A percentile compares a stretch with the other conserved stretches of the same genome.
Evolutionary conservation across 176 grass and related monocot genomes (phyloP).

Genomic region (Hordeum vulgare): DNA sequence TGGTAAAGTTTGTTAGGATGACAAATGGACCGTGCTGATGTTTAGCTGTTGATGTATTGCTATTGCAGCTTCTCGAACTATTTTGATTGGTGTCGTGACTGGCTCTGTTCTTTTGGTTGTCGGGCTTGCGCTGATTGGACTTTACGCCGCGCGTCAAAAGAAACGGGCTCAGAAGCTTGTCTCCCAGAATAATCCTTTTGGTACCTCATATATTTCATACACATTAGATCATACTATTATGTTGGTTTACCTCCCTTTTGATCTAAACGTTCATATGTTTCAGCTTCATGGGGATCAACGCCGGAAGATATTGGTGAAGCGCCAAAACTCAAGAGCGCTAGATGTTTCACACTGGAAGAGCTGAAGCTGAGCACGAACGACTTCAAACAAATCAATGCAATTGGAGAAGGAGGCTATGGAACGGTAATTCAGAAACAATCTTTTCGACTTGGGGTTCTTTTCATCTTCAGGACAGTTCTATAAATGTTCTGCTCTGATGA

Average conservation of each 20-base stretch:
- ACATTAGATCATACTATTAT: not conserved
- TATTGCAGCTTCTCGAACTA: slow-evolving; percentile 28
- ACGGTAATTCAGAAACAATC: slow-evolving; percentile 40
- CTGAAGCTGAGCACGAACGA: slow-evolving; percentile 69
- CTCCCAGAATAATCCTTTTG: slow-evolving; percentile 47
- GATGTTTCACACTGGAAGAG: slow-evolving; percentile 63
- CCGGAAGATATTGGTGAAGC: slow-evolving; percentile 57
- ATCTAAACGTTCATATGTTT: not conserved
- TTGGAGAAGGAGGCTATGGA: slow-evolving; percentile 85
- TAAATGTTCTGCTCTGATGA: not conserved
- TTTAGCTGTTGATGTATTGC: not conserved
- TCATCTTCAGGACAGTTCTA: not conserved
- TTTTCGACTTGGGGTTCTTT: not conserved
- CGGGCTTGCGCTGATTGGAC: slow-evolving; percentile 26
- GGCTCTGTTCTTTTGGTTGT: slow-evolving; percentile 26
- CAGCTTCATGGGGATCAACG: slow-evolving; percentile 67
- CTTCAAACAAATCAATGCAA: slow-evolving; percentile 61
- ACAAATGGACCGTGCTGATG: not conserved
- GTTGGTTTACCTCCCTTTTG: not conserved
- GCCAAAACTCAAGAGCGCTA: slow-evolving; percentile 57
- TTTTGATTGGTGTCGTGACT: slow-evolving; percentile 46
- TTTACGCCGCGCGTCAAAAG: slow-evolving; percentile 50
- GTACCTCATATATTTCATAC: slow-evolving; percentile 31
- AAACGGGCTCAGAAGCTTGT: slow-evolving; percentile 41
- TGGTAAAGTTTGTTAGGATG: not conserved